Evolutionary conservation across 768 basidiomycete genomes (phyloP).

Genomic region (Rhizopogon rudus): DNA sequence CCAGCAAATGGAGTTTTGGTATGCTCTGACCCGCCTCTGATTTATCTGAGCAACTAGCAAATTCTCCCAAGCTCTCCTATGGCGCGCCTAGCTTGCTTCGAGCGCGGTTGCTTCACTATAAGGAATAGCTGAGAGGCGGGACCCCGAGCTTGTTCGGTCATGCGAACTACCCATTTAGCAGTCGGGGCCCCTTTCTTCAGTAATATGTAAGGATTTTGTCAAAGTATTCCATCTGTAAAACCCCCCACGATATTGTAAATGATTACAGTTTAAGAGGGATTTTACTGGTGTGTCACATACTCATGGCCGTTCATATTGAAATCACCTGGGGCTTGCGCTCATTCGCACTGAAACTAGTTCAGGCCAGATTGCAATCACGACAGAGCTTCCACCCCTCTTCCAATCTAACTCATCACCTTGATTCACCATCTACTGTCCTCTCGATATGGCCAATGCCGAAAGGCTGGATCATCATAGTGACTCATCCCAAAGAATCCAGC

Average conservation of each 20-base stretch:
- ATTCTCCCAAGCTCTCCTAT: background rate
- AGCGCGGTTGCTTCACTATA: background rate
- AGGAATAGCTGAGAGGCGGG: background rate
- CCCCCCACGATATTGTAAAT: too few species aligned
- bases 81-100: background rate
- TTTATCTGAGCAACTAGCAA: background rate
- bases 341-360: background rate
- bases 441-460: background rate
- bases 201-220: background rate
- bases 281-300: too few species aligned
- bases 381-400: background rate
- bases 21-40: background rate
- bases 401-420: background rate
- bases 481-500: background rate
- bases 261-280: too few species aligned
- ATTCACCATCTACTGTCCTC: background rate
- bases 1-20: background rate
- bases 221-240: too few species aligned
- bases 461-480: background rate
- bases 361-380: background rate
- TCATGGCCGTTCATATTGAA: background rate
- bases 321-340: background rate
- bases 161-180: background rate
- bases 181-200: background rate
- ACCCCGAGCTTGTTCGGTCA: background rate